Evolutionary conservation across 176 grass and related monocot species (phyloP).

Genomic region (Thalia dealbata): DNA sequence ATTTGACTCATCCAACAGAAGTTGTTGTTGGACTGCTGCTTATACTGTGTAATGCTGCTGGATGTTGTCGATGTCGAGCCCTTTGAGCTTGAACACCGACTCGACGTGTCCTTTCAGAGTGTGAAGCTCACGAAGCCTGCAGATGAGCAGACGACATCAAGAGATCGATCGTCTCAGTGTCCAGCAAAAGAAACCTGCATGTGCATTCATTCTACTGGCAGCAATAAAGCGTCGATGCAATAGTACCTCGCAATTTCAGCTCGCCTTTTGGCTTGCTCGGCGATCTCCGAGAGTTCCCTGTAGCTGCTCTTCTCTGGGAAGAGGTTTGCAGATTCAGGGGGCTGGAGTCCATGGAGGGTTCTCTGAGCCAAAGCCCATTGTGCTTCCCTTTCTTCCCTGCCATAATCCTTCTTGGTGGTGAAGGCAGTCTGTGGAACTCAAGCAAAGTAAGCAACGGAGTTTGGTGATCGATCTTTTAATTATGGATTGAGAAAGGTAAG

Average conservation of each 20-base stretch:
- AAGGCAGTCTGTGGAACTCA: constrained; percentile 13
- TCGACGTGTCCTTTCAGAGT: constrained; percentile 17
- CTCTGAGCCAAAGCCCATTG: constrained; percentile 18
- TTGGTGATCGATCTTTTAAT: neutral
- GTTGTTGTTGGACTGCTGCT: neutral
- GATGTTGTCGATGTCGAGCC: constrained; percentile 18
- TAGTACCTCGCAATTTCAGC: constrained; percentile 14
- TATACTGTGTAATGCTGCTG: constrained; percentile 24
- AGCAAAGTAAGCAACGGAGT: neutral
- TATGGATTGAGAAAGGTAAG: neutral
- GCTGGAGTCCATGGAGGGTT: constrained; percentile 21
- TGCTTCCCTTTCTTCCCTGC: constrained; percentile 22
- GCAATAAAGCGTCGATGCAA: too few species aligned
- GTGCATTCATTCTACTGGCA: too few species aligned
- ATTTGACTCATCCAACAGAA: too few species aligned
- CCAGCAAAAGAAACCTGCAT: too few species aligned
- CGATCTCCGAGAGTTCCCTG: constrained; percentile 13
- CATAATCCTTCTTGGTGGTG: constrained; percentile 21
- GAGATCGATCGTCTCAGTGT: neutral
- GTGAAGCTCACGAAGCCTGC: constrained; percentile 19
- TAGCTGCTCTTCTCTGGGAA: constrained; percentile 20
- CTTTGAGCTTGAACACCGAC: constrained; percentile 24
- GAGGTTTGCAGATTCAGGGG: constrained; percentile 5
- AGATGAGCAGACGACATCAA: neutral
- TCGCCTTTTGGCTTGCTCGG: constrained; percentile 14